Conservation (phyloP, 257 asterid genomes). For the Anisodus acutangulus region DNA sequence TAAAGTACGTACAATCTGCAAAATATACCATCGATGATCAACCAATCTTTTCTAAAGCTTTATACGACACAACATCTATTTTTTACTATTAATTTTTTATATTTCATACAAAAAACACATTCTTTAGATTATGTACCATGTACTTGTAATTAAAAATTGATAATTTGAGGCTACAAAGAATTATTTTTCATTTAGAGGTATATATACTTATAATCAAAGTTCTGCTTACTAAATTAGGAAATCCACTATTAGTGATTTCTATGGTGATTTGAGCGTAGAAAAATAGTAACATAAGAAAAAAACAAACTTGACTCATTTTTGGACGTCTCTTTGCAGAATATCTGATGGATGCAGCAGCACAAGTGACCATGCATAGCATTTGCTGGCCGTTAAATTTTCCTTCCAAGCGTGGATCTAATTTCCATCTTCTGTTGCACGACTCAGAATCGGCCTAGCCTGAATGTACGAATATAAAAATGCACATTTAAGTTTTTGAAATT, state of each 20-base stretch:
- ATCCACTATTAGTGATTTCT: background rate
- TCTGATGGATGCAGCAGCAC: slow-evolving; percentile 78
- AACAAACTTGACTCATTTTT: slow-evolving; percentile 80
- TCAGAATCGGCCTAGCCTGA: slow-evolving; percentile 73
- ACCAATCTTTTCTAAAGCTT: background rate
- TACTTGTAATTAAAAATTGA: too few species aligned
- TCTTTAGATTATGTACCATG: too few species aligned
- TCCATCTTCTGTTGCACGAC: slow-evolving; percentile 63
- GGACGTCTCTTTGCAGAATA: slow-evolving; percentile 91
- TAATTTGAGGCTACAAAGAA: background rate
- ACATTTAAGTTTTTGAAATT: background rate
- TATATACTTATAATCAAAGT: too few species aligned
- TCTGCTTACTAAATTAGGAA: background rate
- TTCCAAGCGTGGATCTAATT: slow-evolving; percentile 68
- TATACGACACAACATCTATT: too few species aligned
- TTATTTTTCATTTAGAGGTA: too few species aligned
- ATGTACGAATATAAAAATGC: background rate
- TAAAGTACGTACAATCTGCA: slow-evolving; percentile 66
- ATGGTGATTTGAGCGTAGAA: background rate
- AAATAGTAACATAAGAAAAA: background rate
- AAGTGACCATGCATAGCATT: slow-evolving; percentile 59
- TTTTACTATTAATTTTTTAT: too few species aligned
- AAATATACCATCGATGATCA: background rate
- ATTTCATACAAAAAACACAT: too few species aligned
- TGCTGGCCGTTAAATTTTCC: slow-evolving; percentile 50